Conservation (phyloP, 768 basidiomycete genomes). For the Auriscalpium vulgare region DNA sequence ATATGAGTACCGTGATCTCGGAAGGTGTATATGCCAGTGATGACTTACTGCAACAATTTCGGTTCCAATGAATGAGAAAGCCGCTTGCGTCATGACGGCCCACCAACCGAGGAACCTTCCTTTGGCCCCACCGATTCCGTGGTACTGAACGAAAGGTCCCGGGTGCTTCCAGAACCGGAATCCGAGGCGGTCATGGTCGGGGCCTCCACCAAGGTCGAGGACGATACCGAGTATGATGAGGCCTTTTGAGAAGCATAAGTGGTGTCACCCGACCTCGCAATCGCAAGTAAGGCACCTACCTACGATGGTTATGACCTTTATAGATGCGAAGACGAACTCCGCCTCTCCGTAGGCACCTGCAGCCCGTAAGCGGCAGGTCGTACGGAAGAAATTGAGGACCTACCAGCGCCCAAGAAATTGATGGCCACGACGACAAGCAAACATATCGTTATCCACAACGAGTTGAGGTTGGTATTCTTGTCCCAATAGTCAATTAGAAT, state of each 20-base stretch:
- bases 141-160: conserved; percentile 45
- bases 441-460: conserved; percentile 45
- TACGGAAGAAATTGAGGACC: not conserved
- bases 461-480: conserved; percentile 22
- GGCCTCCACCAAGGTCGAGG: conserved; percentile 52
- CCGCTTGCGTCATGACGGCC: conserved; percentile 50
- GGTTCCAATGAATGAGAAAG: conserved; percentile 53
- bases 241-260: conserved; percentile 8
- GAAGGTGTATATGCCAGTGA: conserved; percentile 7
- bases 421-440: conserved; percentile 36
- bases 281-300: conserved; percentile 12
- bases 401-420: conserved; percentile 13
- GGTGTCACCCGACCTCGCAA: not conserved
- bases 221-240: conserved; percentile 40
- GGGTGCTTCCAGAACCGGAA: conserved; percentile 45
- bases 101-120: conserved; percentile 46
- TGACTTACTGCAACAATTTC: conserved; percentile 35
- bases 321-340: conserved; percentile 45
- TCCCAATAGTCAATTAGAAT: conserved; percentile 45
- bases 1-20: too few relatives aligned
- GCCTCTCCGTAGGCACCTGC: conserved; percentile 37
- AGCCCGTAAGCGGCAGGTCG: not conserved
- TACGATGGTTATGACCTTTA: conserved; percentile 43
- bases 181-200: conserved; percentile 44
- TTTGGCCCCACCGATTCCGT: conserved; percentile 31